Base-by-base conservation (phyloP, 2,329 filamentous ascomycete genomes). In the Diaporthe sp. region DNA sequence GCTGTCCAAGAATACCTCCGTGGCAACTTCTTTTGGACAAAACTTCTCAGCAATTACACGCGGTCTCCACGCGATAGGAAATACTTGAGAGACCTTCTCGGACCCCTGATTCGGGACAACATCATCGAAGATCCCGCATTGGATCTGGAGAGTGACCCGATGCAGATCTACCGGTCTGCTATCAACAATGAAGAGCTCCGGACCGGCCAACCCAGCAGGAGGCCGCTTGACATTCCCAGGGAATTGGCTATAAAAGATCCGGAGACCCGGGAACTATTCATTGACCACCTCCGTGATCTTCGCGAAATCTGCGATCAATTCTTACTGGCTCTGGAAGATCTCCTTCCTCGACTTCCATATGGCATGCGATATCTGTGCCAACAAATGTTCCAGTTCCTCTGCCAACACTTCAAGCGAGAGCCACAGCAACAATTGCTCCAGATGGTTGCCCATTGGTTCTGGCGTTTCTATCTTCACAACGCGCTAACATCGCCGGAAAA, bases 141-240 rank as follows among this genome's bases (percentile, higher is more conserved):
- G 45, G 96, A 99, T 82, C 88, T 99, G 35, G 97, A 99, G 84
- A 98, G 96, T 82, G 97, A 99, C 81, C 97, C 97, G 0, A 93
- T 98, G 87, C 96, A 98, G 79, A 99, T 99, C 74, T 98, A 99
- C 84, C 92, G 94, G 55, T 97, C 95, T 7, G 93, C 95, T 19
- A 97, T 99, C 85, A 98, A 97, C 85, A 98, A 99, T 79, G 96
- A 98, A 83, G 97, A 99, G 84, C 91, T 99, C 33, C 92, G 95
- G 25, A 99, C 97, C 0, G 97, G 97, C 6, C 91, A 92, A 77
- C 92, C 95, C 28, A 98, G 96, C 82, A 90, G 90, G 67, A 90
- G 97, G 76, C 94, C 92, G 45, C 91, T 95, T 19, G 95, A 98
- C 78, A 93, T 99, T 45, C 93, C 95, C 0, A 91, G 96, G 76